phyloP scores from a whole-genome alignment of 139 green algal species.

The Volvox reticuliferus region DNA sequence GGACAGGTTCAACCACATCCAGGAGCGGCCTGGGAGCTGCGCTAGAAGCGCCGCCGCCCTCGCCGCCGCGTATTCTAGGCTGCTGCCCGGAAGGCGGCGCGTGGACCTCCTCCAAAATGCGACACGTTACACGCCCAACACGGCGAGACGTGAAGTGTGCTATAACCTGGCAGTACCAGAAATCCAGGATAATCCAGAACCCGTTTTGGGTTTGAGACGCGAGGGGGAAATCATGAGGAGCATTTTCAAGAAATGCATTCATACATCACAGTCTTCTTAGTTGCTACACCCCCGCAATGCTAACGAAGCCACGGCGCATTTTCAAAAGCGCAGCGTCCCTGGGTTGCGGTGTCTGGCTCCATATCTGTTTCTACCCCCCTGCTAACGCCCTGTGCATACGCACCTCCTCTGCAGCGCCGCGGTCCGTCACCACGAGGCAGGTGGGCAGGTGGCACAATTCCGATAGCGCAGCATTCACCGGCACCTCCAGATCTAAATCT shows the following conservation, averaged over 20 bases:
- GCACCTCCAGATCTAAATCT: slow-evolving; percentile 12
- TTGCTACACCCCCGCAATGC: too few species aligned
- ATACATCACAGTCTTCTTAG: too few species aligned
- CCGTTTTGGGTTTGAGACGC: too few species aligned
- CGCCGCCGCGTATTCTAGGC: background rate
- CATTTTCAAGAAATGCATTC: too few species aligned
- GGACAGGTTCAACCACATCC: background rate
- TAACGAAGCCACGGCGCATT: too few species aligned
- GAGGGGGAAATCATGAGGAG: too few species aligned
- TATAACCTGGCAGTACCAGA: slow-evolving; percentile 43
- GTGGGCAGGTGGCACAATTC: slow-evolving; percentile 55
- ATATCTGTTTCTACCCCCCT: background rate
- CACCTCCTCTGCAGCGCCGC: slow-evolving; percentile 34
- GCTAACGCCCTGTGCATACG: background rate
- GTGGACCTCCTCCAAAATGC: slow-evolving; percentile 53
- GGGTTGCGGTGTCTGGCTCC: too few species aligned
- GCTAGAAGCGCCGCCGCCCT: background rate
- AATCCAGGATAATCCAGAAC: too few species aligned
- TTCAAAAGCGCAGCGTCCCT: too few species aligned
- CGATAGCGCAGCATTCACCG: slow-evolving; percentile 57
- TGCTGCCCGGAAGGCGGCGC: background rate
- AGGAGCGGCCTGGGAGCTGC: background rate
- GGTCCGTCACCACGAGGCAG: slow-evolving; percentile 62
- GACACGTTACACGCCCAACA: slow-evolving; percentile 66
- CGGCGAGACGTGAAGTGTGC: slow-evolving; percentile 50